phyloP scores from a whole-genome alignment of 2,329 filamentous ascomycete species.

The Beauveria pseudobassiana region DNA sequence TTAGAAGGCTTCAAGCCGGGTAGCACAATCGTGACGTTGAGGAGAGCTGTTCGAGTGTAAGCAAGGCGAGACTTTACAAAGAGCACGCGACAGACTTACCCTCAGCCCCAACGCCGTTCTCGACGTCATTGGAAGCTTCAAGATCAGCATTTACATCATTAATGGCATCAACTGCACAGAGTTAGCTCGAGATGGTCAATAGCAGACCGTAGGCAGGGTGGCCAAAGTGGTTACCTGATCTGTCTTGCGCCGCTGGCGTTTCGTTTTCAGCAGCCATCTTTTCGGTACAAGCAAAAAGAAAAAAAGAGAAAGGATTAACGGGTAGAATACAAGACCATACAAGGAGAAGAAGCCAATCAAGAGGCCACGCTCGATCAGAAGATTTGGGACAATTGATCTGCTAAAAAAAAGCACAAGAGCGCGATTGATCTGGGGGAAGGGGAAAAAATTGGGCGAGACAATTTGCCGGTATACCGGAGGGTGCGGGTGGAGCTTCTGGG shows the following conservation, averaged over 20 bases:
- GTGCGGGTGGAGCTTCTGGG: conserved; percentile 8
- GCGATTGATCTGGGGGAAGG: conserved; percentile 1
- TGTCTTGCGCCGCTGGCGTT: neutral
- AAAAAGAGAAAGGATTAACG: neutral
- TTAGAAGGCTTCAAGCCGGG: conserved; percentile 66
- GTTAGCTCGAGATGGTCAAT: neutral
- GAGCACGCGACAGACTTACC: conserved; percentile 19
- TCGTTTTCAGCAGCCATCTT: conserved; percentile 10
- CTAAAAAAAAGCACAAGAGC: neutral
- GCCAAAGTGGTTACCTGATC: conserved; percentile 3
- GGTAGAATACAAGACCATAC: conserved; percentile 2
- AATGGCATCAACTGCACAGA: conserved; percentile 17
- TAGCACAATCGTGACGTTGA: conserved; percentile 66
- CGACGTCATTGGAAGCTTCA: conserved; percentile 20
- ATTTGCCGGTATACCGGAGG: conserved; percentile 7
- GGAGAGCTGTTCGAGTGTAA: conserved; percentile 36
- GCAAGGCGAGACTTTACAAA: conserved; percentile 12
- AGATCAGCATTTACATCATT: conserved; percentile 20
- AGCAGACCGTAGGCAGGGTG: neutral
- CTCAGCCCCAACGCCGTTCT: conserved; percentile 26
- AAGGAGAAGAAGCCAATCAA: neutral
- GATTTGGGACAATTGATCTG: conserved; percentile 6
- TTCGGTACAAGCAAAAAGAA: conserved; percentile 4
- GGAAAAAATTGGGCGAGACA: conserved; percentile 10
- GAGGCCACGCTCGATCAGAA: neutral